Conservation (phyloP, 352 stramenopile species). For the Pythium apleroticum region DNA sequence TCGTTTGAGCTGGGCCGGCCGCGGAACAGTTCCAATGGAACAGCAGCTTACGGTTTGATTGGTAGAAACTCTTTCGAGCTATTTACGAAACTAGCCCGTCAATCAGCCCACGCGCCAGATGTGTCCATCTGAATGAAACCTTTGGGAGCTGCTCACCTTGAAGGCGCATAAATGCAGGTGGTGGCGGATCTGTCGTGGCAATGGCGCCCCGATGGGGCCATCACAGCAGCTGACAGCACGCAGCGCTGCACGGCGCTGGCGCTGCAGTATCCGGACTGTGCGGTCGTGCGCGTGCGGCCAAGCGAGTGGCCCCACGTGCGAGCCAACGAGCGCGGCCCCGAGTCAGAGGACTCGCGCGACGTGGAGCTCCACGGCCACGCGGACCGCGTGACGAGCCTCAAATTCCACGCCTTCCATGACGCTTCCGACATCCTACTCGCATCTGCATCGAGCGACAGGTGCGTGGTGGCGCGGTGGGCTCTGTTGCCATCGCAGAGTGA, state of each 20-base stretch:
- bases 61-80: not conserved
- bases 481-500: too few relatives aligned
- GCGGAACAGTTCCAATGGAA: not conserved
- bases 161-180: constrained; percentile 36
- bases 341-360: constrained; percentile 28
- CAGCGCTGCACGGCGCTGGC: constrained; percentile 31
- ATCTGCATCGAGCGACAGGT: constrained; percentile 73
- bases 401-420: constrained; percentile 31
- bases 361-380: constrained; percentile 55
- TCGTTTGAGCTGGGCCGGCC: not conserved
- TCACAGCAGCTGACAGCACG: constrained; percentile 21
- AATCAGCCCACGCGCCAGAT: constrained; percentile 1
- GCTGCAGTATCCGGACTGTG: constrained; percentile 48
- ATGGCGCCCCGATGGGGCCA: constrained; percentile 33
- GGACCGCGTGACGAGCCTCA: constrained; percentile 43
- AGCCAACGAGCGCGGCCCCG: constrained; percentile 24
- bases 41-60: not conserved
- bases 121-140: not conserved
- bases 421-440: constrained; percentile 35
- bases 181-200: constrained; percentile 40
- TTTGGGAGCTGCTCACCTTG: constrained; percentile 1
- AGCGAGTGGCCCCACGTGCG: constrained; percentile 21
- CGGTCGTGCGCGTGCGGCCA: constrained; percentile 46
- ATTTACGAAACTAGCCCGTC: not conserved
- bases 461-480: constrained; percentile 2